Evolutionary conservation across 2,329 filamentous ascomycete species (phyloP), one percentile per base, ranked within the genome.

Genomic region (Colletotrichum sp.): DNA sequence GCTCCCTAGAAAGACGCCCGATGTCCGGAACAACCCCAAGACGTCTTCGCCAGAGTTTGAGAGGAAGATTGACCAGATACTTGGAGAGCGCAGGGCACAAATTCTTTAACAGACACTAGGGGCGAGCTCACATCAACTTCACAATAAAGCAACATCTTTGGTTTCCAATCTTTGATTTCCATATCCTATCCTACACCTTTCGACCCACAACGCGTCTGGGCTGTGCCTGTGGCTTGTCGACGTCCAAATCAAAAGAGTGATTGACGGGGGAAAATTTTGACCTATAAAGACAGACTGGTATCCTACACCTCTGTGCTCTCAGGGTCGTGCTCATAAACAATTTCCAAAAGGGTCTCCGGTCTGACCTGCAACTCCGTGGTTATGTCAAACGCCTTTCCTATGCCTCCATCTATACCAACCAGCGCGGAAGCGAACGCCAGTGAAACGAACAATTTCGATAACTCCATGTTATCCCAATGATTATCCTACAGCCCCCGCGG

Each of bases 31-130:
- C 77, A 83, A 84, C 69, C 86, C 87, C 1, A 82, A 79, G 21
- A 84, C 84, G 2, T 82, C 88, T 10, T 87, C 87, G 6, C 77
- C 80, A 4, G 86, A 87, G 76, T 83, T 82, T 72, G 88, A 90
- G 79, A 79, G 81, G 49, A 81, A 80, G 26, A 83, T 90, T 79
- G 80, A 85, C 21, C 81, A 80, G 26, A 82, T 82, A 73, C 82
- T 87, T 28, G 79, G 78, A 57, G 75, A 72, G 64, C 60, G 69
- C 63, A 76, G 68, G 21, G 57, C 30, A n/a, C 52, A 34, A 8
- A 15, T 13, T 16, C 2, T 60, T 24, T 60, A 21, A 16, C 30
- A 32, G 10, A 30, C 7, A 30, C 10, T n/a, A 60, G 28, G 26
- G 24, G 28, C 16, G 24, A 13, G 28, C 24, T 32, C 9, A 30